Evolutionary conservation across 2,329 filamentous ascomycete species (phyloP).

Genomic region (Escovopsis sp.): DNA sequence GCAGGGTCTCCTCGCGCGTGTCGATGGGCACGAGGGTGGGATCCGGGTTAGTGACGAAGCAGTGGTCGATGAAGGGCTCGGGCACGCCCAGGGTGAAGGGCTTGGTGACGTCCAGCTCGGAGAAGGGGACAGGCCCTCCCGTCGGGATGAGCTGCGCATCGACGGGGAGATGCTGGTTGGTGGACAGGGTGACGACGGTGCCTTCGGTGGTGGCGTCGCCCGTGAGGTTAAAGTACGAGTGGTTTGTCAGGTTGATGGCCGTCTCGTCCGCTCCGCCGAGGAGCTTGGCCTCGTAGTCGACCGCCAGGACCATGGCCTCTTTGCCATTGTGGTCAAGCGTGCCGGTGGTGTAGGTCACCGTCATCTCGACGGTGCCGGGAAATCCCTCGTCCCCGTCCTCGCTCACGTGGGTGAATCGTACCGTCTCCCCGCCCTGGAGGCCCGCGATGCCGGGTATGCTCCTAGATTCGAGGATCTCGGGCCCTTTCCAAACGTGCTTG

Average conservation of each 20-base stretch:
- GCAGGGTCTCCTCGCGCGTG: constrained; percentile 48
- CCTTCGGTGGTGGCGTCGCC: constrained; percentile 37
- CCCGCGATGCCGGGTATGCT: constrained; percentile 35
- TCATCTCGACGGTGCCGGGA: constrained; percentile 68
- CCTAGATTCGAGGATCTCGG: constrained; percentile 40
- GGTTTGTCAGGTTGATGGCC: constrained; percentile 84
- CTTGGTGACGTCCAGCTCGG: constrained; percentile 48
- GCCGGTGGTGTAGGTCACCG: constrained; percentile 63
- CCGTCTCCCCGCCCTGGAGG: constrained; percentile 46
- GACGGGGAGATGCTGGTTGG: constrained; percentile 54
- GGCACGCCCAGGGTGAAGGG: constrained; percentile 58
- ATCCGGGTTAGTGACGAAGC: constrained; percentile 63
- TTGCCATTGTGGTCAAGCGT: constrained; percentile 41
- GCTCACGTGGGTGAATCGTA: constrained; percentile 52
- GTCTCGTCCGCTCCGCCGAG: constrained; percentile 74
- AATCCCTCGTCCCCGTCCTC: constrained; percentile 79
- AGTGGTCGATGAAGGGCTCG: constrained; percentile 73
- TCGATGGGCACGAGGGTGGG: constrained; percentile 47
- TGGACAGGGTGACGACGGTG: constrained; percentile 52
- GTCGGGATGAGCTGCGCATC: constrained; percentile 62
- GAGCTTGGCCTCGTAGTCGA: constrained; percentile 82
- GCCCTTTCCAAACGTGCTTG: constrained; percentile 62
- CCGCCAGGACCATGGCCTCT: constrained; percentile 57
- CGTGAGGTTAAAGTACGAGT: constrained; percentile 63
- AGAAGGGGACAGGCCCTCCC: constrained; percentile 47